phyloP scores from a whole-genome alignment of 2,329 filamentous ascomycete species.

The Fusarium tuaranense region DNA sequence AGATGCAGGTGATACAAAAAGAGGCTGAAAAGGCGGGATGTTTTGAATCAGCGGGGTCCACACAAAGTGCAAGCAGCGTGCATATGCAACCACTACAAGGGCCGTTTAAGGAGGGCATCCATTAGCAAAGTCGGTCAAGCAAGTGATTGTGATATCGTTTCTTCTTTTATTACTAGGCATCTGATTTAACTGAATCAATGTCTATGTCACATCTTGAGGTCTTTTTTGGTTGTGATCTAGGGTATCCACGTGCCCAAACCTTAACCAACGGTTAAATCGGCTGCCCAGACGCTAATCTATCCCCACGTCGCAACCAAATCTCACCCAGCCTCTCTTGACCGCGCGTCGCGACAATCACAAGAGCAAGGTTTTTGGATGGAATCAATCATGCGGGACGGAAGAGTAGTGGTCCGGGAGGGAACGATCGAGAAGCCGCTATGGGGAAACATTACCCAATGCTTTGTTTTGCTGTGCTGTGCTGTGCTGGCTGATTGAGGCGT shows the following conservation, averaged over 20 bases:
- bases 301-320: constrained; percentile 10
- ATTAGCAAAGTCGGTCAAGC: background rate
- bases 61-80: background rate
- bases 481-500: background rate
- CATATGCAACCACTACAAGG: background rate
- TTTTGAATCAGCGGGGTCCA: background rate
- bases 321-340: constrained; percentile 33
- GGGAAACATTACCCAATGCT: background rate
- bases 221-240: background rate
- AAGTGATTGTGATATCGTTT: background rate
- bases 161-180: background rate
- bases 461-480: background rate
- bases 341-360: constrained; percentile 23
- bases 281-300: background rate
- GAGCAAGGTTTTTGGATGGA: background rate
- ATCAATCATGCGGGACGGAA: constrained; percentile 1
- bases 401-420: background rate
- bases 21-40: background rate
- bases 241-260: constrained; percentile 8
- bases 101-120: background rate
- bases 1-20: background rate
- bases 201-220: background rate
- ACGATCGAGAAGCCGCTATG: background rate
- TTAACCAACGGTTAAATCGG: background rate
- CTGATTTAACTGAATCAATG: background rate